Conservation (phyloP, 148 eudicot species). For the Rhododendron molle region DNA sequence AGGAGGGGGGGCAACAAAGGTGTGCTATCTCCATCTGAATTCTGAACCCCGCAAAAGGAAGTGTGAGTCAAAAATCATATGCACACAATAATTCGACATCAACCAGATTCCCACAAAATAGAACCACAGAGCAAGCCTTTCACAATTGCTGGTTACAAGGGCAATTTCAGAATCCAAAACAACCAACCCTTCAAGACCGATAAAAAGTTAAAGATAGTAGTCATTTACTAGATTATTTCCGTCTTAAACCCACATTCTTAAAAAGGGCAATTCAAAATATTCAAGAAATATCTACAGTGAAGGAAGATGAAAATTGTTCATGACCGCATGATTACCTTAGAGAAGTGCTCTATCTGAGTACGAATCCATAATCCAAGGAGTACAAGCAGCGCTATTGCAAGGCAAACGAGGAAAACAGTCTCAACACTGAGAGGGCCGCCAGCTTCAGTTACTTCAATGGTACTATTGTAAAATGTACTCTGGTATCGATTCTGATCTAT, state of each 20-base stretch:
- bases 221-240: not conserved
- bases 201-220: not conserved
- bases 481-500: slow-evolving; percentile 75
- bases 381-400: slow-evolving; percentile 61
- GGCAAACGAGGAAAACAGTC: slow-evolving; percentile 74
- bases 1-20: not conserved
- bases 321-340: slow-evolving; percentile 47
- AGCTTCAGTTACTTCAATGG: slow-evolving; percentile 82
- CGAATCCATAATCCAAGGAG: slow-evolving; percentile 72
- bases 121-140: not conserved
- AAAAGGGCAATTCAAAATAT: not conserved
- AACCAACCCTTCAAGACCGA: not conserved
- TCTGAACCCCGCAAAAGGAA: not conserved
- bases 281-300: not conserved
- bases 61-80: not conserved
- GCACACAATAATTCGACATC: not conserved
- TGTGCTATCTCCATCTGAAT: not conserved
- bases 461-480: slow-evolving; percentile 86
- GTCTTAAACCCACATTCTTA: not conserved
- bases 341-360: slow-evolving; percentile 54
- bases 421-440: slow-evolving; percentile 79
- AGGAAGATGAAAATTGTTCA: not conserved
- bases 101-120: not conserved
- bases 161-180: not conserved
- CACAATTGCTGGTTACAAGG: not conserved